Base-by-base conservation (phyloP, 306 rosid species). In the Pterocarpus macrocarpus region DNA sequence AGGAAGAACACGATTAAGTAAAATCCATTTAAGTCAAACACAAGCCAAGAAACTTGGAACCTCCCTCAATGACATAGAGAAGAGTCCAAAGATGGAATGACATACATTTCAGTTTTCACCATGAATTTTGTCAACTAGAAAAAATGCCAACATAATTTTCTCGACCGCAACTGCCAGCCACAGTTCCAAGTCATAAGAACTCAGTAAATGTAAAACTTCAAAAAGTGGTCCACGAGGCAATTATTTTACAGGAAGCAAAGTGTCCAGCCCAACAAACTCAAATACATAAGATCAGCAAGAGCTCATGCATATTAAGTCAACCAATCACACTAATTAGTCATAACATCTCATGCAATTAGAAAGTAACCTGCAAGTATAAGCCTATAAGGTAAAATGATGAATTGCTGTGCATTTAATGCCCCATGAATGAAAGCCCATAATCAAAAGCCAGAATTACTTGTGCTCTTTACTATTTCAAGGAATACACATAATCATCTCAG, bases 331-430 rank as follows among this genome's bases (percentile, higher is more conserved):
- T 6, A 35, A 63, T 53, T n/a, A 52, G 39, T 66, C 12, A 66
- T 77, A 53, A 4, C 52, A 76, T 35, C 64, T 64, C 81, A 38
- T 52, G 81, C 53, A 50, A 61, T 77, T 64, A 36, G 52, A 49
- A 64, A 49, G 81, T 50, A 77, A n/a, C 17, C 43, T 74, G 49
- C 28, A 11, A 47, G 53, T 47, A 47, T 47, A 47, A 47, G 4
- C 53, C 53, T 47, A 47, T 4, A 45, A 75, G 44, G 12, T 16
- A 62, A 44, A 76, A 64, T 36, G 55, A 35, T 49, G 80, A 45
- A 70, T 69, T 14, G 41, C 39, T 35, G 14, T 49, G 22, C 72
- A 63, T 63, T 64, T 35, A 47, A 69, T 8, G 43, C 39, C 34
- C 16, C 79, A 75, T 57, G 36, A 39, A 73, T 12, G 50, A 41